phyloP scores from a whole-genome alignment of 208 protist species.

The Leishmania lainsoni region DNA sequence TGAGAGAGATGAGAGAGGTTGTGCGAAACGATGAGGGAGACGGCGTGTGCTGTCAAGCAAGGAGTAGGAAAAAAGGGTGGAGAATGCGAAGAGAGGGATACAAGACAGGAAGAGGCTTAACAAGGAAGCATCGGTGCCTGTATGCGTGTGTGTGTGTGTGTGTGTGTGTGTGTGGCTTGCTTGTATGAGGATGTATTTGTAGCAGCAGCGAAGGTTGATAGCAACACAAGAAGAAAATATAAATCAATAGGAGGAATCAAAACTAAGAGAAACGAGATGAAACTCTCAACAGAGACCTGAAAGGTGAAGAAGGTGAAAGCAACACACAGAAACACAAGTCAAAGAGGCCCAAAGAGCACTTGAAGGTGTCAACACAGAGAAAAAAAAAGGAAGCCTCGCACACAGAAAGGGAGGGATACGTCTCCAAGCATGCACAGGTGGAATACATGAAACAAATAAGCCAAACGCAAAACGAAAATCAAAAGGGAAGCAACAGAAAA shows the following conservation, averaged over 20 bases:
- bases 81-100: not conserved
- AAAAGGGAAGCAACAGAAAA: not conserved
- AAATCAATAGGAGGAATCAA: not conserved
- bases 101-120: not conserved
- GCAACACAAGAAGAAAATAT: not conserved
- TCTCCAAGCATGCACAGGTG: not conserved
- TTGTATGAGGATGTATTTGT: not conserved
- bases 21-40: not conserved
- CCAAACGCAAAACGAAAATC: not conserved
- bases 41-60: not conserved
- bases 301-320: not conserved
- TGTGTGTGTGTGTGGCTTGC: not conserved
- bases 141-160: not conserved
- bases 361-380: not conserved
- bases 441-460: not conserved
- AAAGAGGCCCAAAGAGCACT: not conserved
- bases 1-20: not conserved
- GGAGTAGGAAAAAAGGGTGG: not conserved
- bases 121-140: not conserved
- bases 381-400: too few relatives aligned
- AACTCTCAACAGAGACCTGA: not conserved
- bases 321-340: not conserved
- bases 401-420: not conserved
- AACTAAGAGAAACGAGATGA: not conserved
- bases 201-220: not conserved